These are phyloP conservation scores for Cucumis hystrix DNA, from an alignment of 306 rosid genomes.

Conservation along the genomic window DNA sequence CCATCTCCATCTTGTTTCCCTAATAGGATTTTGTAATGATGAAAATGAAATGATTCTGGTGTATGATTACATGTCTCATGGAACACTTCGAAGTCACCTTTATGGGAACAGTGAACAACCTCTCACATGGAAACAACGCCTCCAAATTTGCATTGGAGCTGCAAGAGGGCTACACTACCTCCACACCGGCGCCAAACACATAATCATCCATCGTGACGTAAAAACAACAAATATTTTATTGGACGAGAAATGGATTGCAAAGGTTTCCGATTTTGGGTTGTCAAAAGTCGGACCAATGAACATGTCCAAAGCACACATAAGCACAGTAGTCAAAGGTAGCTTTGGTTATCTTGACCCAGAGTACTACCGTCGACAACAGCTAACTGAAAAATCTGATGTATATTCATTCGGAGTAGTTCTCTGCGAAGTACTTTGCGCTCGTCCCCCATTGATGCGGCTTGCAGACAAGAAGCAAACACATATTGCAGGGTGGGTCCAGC, in stretches of 20 bases:
- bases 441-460: background rate
- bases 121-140: background rate
- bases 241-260: background rate
- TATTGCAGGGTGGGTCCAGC: background rate
- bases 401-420: background rate
- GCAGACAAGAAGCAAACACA: background rate
- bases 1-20: background rate
- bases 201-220: background rate
- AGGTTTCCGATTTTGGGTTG: background rate
- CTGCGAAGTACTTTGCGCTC: background rate
- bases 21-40: background rate
- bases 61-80: background rate
- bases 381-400: background rate
- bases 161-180: background rate
- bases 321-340: background rate
- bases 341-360: background rate
- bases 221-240: background rate
- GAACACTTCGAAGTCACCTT: background rate
- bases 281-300: background rate
- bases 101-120: background rate
- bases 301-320: background rate
- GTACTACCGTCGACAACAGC: background rate
- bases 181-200: background rate
- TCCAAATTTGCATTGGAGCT: background rate
- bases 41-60: background rate